These are phyloP conservation scores for Begonia loranthoides DNA, from an alignment of 306 rosid species.

Conservation along the genomic window DNA sequence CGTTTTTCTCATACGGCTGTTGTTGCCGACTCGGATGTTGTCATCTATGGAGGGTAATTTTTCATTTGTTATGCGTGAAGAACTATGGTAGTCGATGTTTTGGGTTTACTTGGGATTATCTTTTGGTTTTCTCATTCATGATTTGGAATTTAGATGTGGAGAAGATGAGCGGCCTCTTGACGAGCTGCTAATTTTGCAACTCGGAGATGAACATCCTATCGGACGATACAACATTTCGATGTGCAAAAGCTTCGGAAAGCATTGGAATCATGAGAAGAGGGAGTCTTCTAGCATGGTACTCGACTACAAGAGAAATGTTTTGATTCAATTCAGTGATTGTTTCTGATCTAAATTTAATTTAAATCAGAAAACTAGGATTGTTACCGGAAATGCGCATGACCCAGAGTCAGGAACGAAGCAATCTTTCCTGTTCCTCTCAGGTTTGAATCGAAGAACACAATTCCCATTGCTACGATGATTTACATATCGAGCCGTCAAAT, in stretches of 20 bases:
- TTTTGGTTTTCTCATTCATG: background rate
- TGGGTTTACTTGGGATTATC: too few relatives aligned
- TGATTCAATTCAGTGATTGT: background rate
- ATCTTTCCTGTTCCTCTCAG: conserved; percentile 30
- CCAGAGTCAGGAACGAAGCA: conserved; percentile 26
- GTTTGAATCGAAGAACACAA: conserved; percentile 17
- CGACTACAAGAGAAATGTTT: background rate
- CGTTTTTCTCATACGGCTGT: conserved; percentile 91
- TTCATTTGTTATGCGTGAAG: background rate
- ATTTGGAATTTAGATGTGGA: conserved; percentile 52
- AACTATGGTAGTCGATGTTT: too few relatives aligned
- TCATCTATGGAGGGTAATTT: conserved; percentile 78
- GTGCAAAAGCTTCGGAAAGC: conserved; percentile 68
- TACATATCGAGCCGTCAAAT: background rate
- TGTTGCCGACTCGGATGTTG: conserved; percentile 54
- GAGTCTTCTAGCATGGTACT: conserved; percentile 10
- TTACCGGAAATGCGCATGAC: conserved; percentile 25
- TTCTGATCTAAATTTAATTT: conserved; percentile 15
- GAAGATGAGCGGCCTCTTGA: conserved; percentile 91
- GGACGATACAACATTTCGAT: conserved; percentile 47
- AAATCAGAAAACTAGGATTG: conserved; percentile 31
- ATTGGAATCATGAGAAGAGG: conserved; percentile 51
- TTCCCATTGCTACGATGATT: background rate
- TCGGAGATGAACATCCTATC: conserved; percentile 54
- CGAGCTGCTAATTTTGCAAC: conserved; percentile 71